Conservation (phyloP, 2,329 filamentous ascomycete species). For the Plenodomus tracheiphilus region DNA sequence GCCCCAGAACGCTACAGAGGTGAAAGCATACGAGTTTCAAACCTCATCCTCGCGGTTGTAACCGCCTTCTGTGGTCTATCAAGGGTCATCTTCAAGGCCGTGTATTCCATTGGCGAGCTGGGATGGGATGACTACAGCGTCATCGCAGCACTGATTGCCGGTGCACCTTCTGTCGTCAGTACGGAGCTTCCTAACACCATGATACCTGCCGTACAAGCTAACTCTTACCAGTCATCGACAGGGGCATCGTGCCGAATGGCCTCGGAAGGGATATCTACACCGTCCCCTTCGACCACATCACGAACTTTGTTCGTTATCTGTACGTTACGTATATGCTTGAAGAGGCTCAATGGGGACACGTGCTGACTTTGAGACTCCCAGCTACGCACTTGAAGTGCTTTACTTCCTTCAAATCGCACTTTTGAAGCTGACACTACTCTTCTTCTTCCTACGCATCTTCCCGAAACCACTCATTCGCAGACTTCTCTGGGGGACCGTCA, state of each 20-base stretch:
- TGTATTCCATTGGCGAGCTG: constrained; percentile 38
- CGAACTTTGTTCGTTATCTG: constrained; percentile 45
- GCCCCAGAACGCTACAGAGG: constrained; percentile 44
- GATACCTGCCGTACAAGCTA: not conserved
- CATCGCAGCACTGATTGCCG: constrained; percentile 20
- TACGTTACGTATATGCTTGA: constrained; percentile 25
- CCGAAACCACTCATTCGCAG: constrained; percentile 20
- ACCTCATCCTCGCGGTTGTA: constrained; percentile 40
- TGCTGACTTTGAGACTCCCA: not conserved
- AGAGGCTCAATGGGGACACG: not conserved
- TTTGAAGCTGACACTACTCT: constrained; percentile 32
- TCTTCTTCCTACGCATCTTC: constrained; percentile 36
- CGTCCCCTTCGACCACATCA: constrained; percentile 47
- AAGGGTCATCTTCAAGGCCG: constrained; percentile 44
- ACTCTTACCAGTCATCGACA: constrained; percentile 18
- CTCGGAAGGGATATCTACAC: constrained; percentile 59
- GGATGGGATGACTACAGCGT: constrained; percentile 47
- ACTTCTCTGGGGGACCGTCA: constrained; percentile 22
- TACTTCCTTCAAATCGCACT: constrained; percentile 39
- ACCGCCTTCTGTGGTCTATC: constrained; percentile 41
- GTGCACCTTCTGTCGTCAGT: constrained; percentile 28
- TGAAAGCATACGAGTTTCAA: constrained; percentile 35
- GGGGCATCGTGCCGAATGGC: constrained; percentile 37
- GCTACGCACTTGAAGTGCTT: constrained; percentile 29
- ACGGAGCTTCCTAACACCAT: not conserved